Percentiles rank a stretch among this genome's conserved stretches.
These are phyloP conservation scores for Tetrapisispora fleetii DNA, from an alignment of 805 yeast species.

Conservation along the genomic window DNA sequence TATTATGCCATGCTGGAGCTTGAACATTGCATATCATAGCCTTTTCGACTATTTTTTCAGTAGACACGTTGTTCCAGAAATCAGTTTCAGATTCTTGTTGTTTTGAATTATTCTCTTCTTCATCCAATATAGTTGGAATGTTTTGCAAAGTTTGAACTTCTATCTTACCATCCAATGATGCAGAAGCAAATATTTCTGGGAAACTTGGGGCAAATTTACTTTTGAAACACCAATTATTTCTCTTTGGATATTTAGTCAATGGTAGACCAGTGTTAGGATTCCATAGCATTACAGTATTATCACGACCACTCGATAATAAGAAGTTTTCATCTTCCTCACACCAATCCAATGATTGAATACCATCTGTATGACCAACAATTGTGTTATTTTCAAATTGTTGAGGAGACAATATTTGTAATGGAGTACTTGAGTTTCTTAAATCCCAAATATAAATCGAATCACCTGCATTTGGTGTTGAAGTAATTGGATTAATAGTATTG, in stretches of 20 bases:
- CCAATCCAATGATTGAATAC: conserved; percentile 90
- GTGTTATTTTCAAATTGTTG: conserved; percentile 5
- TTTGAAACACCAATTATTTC: conserved; percentile 90
- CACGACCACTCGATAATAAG: conserved; percentile 85
- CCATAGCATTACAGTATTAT: conserved; percentile 82
- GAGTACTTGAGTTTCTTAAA: conserved; percentile 86
- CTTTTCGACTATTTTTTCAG: conserved; percentile 64
- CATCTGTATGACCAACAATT: conserved; percentile 65
- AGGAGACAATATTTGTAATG: conserved; percentile 49
- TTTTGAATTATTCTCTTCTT: conserved; percentile 23
- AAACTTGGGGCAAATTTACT: conserved; percentile 77
- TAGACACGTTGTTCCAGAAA: conserved; percentile 74
- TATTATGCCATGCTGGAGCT: conserved; percentile 83
- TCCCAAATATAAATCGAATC: conserved; percentile 72
- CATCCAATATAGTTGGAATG: conserved; percentile 20
- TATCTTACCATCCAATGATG: conserved; percentile 79
- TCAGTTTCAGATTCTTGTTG: conserved; percentile 47
- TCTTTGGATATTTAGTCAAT: conserved; percentile 80
- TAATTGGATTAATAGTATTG: conserved; percentile 23
- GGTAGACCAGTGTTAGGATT: conserved; percentile 67
- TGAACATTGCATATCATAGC: conserved; percentile 52
- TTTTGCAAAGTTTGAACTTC: conserved; percentile 82
- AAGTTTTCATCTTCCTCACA: conserved; percentile 70
- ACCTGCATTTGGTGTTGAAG: conserved; percentile 51
- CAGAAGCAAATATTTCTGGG: conserved; percentile 84